phyloP scores from a whole-genome alignment of 345 rosid species.

The Melastoma malabathricum region DNA sequence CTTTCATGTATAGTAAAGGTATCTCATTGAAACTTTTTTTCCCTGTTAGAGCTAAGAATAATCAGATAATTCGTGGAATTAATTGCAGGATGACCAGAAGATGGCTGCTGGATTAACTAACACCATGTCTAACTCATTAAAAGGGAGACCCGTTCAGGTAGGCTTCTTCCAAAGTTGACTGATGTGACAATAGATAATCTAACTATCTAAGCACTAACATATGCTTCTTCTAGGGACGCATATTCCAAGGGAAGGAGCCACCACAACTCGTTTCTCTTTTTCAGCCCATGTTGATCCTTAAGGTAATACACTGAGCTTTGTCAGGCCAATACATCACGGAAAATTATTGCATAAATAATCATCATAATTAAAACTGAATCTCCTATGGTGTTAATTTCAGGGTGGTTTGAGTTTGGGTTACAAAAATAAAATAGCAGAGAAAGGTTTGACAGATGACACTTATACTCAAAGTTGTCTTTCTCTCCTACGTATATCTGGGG shows the following conservation, averaged over 20 bases:
- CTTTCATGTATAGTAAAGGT: too few relatives aligned
- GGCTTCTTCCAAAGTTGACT: conserved; percentile 5
- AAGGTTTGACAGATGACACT: conserved; percentile 59
- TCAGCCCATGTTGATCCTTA: conserved; percentile 80
- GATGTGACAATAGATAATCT: neutral
- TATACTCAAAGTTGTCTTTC: conserved; percentile 57
- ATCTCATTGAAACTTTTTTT: too few relatives aligned
- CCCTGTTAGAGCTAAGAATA: too few relatives aligned
- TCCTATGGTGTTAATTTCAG: conserved; percentile 13
- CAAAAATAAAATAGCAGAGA: conserved; percentile 49
- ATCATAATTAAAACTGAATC: neutral
- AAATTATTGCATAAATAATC: neutral
- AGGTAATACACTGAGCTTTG: conserved; percentile 33
- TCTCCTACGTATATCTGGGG: conserved; percentile 72
- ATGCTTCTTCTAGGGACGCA: conserved; percentile 47
- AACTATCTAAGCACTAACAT: neutral
- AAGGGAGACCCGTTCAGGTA: conserved; percentile 97
- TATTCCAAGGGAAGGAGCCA: conserved; percentile 92
- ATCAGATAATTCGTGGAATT: neutral
- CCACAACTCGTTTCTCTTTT: conserved; percentile 87
- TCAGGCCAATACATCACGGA: neutral
- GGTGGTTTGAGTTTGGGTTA: conserved; percentile 93
- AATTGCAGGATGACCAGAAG: conserved; percentile 76
- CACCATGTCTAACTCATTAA: conserved; percentile 65
- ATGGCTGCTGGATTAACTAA: conserved; percentile 64